Base-by-base conservation (phyloP, 768 basidiomycete genomes). In the Mycena leptocephala region DNA sequence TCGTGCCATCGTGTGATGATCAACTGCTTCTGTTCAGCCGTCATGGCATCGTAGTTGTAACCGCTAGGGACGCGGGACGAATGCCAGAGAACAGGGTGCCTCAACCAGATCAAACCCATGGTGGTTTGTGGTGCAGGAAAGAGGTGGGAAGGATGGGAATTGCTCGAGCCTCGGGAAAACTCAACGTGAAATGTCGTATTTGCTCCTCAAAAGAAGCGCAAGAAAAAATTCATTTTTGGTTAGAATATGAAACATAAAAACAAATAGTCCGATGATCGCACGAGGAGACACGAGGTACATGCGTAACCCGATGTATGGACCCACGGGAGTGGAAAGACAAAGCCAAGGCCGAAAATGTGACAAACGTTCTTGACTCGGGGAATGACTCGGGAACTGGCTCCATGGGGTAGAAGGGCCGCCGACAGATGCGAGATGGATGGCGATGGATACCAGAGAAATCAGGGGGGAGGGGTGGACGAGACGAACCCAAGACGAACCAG, bases 51-150 rank as follows among this genome's bases (percentile, higher is more conserved):
- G 72, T 75, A 81, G 70, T 82, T 70, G 75, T 79, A 80, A 2
- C 77, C 79, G 41, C 76, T 72, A 13, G 80, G 75, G 13, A 78
- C 75, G 37, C 82, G 79, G 14, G 80, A 80, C 2, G 80, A 82
- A 69, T 83, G 81, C 82, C 82, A 84, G 30, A 82, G 69, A 46
- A 84, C 76, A 33, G 84, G 84, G 13, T 74, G 48, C 26, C 67
- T 68, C 33, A 85, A 71, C 81, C 83, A 83, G n/a, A 82, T 74
- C 20, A 79, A 67, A 30, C 79, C 80, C 84, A 83, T 83, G 32
- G 33, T 48, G 22, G 32, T 24, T 58, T 58, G 24, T 41, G 51
- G 32, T 39, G 41, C 14, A 41, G 28, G 37, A 53, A 51, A 61
- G 30, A 14, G 30, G 51, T 24, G 32, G 55, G 51, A 28, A 9